A percentile compares a stretch with the other conserved stretches of the same genome.
These are phyloP conservation scores for Fistulina hepatica DNA, from an alignment of 1,284 basidiomycete genomes.

Conservation along the genomic window DNA sequence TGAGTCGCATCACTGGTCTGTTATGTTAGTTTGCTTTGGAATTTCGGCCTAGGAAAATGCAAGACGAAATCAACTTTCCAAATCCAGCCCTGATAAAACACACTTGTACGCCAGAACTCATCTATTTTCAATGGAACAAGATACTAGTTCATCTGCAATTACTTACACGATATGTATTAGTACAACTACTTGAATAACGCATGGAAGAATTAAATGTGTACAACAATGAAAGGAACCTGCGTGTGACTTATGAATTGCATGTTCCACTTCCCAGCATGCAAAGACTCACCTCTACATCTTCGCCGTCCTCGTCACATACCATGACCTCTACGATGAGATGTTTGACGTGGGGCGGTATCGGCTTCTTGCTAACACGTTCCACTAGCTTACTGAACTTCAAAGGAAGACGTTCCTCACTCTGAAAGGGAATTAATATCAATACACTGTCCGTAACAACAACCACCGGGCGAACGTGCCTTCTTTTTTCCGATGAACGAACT, in stretches of 20 bases:
- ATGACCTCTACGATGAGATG: constrained; percentile 91
- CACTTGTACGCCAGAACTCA: too few relatives aligned
- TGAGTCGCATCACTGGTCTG: too few relatives aligned
- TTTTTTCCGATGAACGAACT: constrained; percentile 85
- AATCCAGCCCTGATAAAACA: too few relatives aligned
- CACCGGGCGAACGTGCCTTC: constrained; percentile 64
- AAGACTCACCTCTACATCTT: constrained; percentile 74
- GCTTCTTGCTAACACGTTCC: constrained; percentile 90
- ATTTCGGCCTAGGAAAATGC: too few relatives aligned
- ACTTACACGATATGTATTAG: too few relatives aligned
- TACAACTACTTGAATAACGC: too few relatives aligned
- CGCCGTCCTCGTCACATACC: constrained; percentile 82
- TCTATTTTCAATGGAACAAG: too few relatives aligned
- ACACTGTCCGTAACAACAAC: constrained; percentile 2
- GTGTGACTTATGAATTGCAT: constrained; percentile 1
- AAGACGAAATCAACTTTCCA: too few relatives aligned
- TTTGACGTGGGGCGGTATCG: constrained; percentile 69
- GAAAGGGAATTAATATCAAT: constrained; percentile 2
- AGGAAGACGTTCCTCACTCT: constrained; percentile 79
- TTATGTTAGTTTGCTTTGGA: too few relatives aligned
- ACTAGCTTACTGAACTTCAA: constrained; percentile 91
- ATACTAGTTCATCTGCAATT: too few relatives aligned
- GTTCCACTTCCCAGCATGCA: not conserved
- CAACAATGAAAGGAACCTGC: constrained; percentile 65
- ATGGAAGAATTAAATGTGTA: constrained; percentile 38